Conservation (phyloP, 1,139 yeast genomes). For the Debaryomyces fabryi region DNA sequence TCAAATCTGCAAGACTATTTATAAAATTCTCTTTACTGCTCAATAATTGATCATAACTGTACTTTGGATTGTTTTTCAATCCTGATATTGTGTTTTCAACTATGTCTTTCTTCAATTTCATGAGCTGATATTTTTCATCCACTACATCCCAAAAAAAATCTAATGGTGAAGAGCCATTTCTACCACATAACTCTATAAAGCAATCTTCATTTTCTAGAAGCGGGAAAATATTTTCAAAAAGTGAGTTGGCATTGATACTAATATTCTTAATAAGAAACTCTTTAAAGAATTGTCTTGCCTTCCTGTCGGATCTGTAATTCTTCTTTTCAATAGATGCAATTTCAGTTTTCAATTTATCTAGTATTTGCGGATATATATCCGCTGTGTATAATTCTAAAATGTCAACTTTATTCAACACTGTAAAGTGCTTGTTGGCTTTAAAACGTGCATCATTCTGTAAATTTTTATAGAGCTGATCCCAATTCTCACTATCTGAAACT, state of each 20-base stretch:
- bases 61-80: conserved; percentile 16
- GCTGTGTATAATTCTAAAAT: conserved; percentile 56
- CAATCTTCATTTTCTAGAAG: conserved; percentile 57
- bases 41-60: conserved; percentile 20
- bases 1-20: conserved; percentile 18
- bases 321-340: conserved; percentile 37
- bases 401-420: conserved; percentile 57
- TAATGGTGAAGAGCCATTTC: conserved; percentile 77
- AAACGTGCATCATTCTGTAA: conserved; percentile 54
- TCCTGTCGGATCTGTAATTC: conserved; percentile 61
- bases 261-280: conserved; percentile 43
- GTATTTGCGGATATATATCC: conserved; percentile 46
- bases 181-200: conserved; percentile 67
- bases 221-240: conserved; percentile 61
- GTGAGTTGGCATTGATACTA: conserved; percentile 55
- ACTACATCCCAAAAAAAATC: conserved; percentile 79
- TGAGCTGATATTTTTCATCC: conserved; percentile 59
- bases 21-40: conserved; percentile 24
- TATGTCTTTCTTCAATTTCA: conserved; percentile 63
- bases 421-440: conserved; percentile 61
- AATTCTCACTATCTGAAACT: conserved; percentile 33
- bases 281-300: conserved; percentile 63
- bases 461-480: conserved; percentile 48
- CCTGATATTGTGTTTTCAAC: conserved; percentile 55
- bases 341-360: conserved; percentile 35